Percentiles rank a stretch among this genome's conserved stretches.
Evolutionary conservation across 176 grass and related monocot genomes (phyloP).

Genomic region (Guadua angustifolia): DNA sequence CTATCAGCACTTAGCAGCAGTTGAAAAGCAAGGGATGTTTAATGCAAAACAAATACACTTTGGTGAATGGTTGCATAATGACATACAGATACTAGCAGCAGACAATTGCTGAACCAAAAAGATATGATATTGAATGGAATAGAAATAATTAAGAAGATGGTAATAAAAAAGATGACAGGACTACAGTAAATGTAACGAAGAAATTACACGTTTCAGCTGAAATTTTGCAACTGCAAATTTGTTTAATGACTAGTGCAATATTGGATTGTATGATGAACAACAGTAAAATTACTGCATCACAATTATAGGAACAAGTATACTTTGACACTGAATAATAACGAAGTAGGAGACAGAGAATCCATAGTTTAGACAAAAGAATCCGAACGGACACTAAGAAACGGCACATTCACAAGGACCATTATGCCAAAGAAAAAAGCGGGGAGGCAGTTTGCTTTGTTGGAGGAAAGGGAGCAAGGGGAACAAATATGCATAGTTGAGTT

Average conservation of each 20-base stretch:
- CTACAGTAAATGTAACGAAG: not conserved
- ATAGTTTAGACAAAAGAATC: not conserved
- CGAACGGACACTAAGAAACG: not conserved
- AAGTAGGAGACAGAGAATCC: not conserved
- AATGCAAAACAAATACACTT: not conserved
- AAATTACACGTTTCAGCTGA: not conserved
- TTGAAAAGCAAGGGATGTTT: not conserved
- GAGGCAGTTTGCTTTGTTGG: not conserved
- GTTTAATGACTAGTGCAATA: not conserved
- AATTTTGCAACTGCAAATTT: not conserved
- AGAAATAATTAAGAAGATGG: not conserved
- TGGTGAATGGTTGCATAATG: constrained; percentile 9
- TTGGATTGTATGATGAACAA: constrained; percentile 9
- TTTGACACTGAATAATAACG: not conserved
- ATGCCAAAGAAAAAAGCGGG: not conserved
- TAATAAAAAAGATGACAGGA: not conserved
- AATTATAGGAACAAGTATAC: not conserved
- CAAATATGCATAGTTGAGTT: too few relatives aligned
- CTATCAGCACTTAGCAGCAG: not conserved
- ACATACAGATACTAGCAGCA: not conserved
- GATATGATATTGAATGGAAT: too few relatives aligned
- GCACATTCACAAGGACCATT: not conserved
- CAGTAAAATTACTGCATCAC: not conserved
- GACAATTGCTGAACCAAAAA: constrained; percentile 14
- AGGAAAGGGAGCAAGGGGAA: not conserved